A percentile compares a stretch with the other conserved stretches of the same genome.
Conservation (phyloP, 2,329 filamentous ascomycete genomes). For the Alternaria triticimaculans region DNA sequence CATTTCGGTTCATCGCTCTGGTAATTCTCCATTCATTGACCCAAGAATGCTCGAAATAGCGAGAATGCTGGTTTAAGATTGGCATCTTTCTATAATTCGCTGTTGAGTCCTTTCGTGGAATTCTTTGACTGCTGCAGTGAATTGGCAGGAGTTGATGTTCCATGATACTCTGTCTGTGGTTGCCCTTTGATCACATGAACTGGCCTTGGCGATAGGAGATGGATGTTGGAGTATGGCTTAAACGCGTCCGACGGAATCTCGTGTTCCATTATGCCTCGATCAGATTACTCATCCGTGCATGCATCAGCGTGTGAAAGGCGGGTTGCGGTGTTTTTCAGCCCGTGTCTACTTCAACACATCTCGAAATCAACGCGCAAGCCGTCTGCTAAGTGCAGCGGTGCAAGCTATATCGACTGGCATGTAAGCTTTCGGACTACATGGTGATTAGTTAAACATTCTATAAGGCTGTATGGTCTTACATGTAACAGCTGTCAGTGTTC, state of each 20-base stretch:
- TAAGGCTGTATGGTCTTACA: not conserved
- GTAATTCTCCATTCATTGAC: not conserved
- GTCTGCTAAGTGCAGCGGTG: not conserved
- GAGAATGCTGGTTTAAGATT: not conserved
- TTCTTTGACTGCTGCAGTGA: not conserved
- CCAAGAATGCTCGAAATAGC: not conserved
- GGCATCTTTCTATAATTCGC: not conserved
- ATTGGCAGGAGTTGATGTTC: not conserved
- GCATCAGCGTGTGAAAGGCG: not conserved
- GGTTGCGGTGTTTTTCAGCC: not conserved
- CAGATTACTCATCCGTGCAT: not conserved
- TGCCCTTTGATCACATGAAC: not conserved
- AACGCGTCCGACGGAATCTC: not conserved
- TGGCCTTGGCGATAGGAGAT: not conserved
- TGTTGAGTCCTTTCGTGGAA: not conserved
- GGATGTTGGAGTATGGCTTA: not conserved
- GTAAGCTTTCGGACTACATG: not conserved
- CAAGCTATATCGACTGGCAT: not conserved
- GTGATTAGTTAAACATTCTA: not conserved
- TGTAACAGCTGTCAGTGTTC: not conserved
- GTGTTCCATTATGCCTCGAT: not conserved
- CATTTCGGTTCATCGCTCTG: not conserved
- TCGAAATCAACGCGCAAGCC: not conserved
- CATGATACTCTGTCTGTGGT: not conserved
- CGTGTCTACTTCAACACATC: not conserved